Percentiles rank a stretch among this genome's conserved stretches.
phyloP scores from a whole-genome alignment of 129 eudicot species.

The Helichrysum umbraculigerum region DNA sequence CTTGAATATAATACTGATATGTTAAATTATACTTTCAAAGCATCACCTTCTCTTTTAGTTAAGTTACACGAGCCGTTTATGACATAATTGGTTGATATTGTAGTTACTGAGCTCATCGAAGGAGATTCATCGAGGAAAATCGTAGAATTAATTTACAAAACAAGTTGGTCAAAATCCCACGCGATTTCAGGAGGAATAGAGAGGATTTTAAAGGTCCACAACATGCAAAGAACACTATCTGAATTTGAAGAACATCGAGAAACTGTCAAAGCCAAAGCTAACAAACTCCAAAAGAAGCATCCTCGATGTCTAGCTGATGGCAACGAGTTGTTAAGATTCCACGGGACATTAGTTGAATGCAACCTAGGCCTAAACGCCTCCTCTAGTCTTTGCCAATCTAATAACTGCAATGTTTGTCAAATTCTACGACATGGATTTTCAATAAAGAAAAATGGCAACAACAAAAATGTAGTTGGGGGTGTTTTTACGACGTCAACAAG shows the following conservation, averaged over 20 bases:
- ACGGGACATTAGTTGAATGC: slow-evolving; percentile 73
- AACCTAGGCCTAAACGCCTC: slow-evolving; percentile 66
- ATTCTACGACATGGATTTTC: slow-evolving; percentile 60
- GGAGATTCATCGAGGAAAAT: slow-evolving; percentile 95
- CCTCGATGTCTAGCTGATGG: slow-evolving; percentile 96
- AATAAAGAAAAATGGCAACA: slow-evolving; percentile 36
- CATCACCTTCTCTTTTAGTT: too few relatives aligned
- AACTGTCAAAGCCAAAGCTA: slow-evolving; percentile 74
- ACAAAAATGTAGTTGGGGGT: slow-evolving; percentile 44
- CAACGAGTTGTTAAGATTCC: slow-evolving; percentile 72
- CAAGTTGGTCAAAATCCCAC: slow-evolving; percentile 70
- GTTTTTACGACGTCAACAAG: slow-evolving; percentile 91
- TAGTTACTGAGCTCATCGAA: slow-evolving; percentile 90
- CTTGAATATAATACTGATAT: too few relatives aligned
- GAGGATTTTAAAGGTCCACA: slow-evolving; percentile 92
- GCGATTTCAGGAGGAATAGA: slow-evolving; percentile 58
- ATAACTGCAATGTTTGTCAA: slow-evolving; percentile 64
- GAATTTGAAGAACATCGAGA: slow-evolving; percentile 91
- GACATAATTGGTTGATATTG: slow-evolving; percentile 1
- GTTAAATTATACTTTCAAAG: too few relatives aligned
- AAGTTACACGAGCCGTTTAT: neutral
- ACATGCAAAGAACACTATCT: slow-evolving; percentile 82
- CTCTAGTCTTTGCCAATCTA: slow-evolving; percentile 67
- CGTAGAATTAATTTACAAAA: slow-evolving; percentile 81
- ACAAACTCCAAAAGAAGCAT: slow-evolving; percentile 74